Evolutionary conservation across 1,284 basidiomycete genomes (phyloP).

Genomic region (Cryptococcus sp.): DNA sequence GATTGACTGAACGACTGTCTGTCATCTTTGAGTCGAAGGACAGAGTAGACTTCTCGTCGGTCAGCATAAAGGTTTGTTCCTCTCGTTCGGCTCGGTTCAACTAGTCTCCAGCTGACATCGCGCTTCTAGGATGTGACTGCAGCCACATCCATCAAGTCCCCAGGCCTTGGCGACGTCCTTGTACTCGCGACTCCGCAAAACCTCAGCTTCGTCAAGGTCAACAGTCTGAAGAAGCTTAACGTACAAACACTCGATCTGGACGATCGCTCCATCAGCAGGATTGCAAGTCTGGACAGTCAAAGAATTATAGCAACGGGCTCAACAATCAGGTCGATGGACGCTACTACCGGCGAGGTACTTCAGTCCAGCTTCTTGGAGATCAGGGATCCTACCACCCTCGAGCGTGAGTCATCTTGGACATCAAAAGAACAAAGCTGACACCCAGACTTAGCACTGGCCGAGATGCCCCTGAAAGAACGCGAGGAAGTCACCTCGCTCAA

Average conservation of each 20-base stretch:
- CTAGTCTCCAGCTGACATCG: neutral
- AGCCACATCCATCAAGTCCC: constrained; percentile 60
- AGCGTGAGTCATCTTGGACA: constrained; percentile 57
- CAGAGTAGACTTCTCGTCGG: constrained; percentile 67
- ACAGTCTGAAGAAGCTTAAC: constrained; percentile 76
- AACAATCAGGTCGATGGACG: constrained; percentile 59
- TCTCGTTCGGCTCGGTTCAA: no score
- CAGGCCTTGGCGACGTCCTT: constrained; percentile 60
- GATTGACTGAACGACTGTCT: constrained; percentile 46
- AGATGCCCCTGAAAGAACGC: constrained; percentile 24
- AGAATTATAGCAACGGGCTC: constrained; percentile 69
- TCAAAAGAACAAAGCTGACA: neutral
- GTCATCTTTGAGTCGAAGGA: constrained; percentile 65
- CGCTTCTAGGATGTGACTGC: constrained; percentile 62
- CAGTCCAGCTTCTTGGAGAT: constrained; percentile 66
- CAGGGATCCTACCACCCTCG: constrained; percentile 66
- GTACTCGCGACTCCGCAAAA: constrained; percentile 62
- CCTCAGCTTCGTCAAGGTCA: constrained; percentile 66
- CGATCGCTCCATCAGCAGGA: constrained; percentile 64
- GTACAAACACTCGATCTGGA: constrained; percentile 74
- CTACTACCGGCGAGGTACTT: constrained; percentile 60
- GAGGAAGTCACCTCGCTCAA: constrained; percentile 39
- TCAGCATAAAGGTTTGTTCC: constrained; percentile 67
- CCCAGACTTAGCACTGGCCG: constrained; percentile 28
- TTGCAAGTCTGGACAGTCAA: constrained; percentile 62